These are phyloP conservation scores for Fusarium hainanense DNA, from an alignment of 2,329 filamentous ascomycete species.

Conservation along the genomic window DNA sequence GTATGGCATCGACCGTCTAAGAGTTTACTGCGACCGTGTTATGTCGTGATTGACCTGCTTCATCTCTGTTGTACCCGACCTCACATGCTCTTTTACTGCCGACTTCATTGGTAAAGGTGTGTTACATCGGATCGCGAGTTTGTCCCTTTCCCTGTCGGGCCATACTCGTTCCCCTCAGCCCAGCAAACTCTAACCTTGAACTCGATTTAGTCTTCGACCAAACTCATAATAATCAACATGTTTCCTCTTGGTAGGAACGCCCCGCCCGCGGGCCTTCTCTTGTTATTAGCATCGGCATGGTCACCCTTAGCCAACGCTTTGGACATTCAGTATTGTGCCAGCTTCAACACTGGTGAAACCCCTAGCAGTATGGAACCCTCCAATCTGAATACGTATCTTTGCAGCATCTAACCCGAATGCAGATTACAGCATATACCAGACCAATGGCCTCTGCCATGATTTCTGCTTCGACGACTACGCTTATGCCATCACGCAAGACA, in stretches of 20 bases:
- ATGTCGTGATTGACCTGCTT: constrained; percentile 41
- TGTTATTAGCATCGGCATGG: constrained; percentile 45
- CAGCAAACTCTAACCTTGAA: constrained; percentile 19
- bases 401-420: not conserved
- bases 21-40: constrained; percentile 34
- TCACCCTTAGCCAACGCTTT: constrained; percentile 42
- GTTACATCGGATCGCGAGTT: constrained; percentile 18
- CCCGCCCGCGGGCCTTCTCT: constrained; percentile 35
- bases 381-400: too few species aligned
- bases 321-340: constrained; percentile 51
- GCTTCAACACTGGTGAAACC: constrained; percentile 51
- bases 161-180: not conserved
- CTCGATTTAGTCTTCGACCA: constrained; percentile 22
- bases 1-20: constrained; percentile 43
- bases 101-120: constrained; percentile 40
- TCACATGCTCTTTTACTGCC: constrained; percentile 26
- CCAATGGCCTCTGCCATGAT: constrained; percentile 74
- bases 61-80: constrained; percentile 38
- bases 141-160: not conserved
- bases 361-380: constrained; percentile 47
- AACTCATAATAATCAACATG: constrained; percentile 37
- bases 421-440: constrained; percentile 71
- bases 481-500: constrained; percentile 73
- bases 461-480: constrained; percentile 69
- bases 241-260: constrained; percentile 33